phyloP scores from a whole-genome alignment of 441 rosid genomes.

The Omphalea diandra region DNA sequence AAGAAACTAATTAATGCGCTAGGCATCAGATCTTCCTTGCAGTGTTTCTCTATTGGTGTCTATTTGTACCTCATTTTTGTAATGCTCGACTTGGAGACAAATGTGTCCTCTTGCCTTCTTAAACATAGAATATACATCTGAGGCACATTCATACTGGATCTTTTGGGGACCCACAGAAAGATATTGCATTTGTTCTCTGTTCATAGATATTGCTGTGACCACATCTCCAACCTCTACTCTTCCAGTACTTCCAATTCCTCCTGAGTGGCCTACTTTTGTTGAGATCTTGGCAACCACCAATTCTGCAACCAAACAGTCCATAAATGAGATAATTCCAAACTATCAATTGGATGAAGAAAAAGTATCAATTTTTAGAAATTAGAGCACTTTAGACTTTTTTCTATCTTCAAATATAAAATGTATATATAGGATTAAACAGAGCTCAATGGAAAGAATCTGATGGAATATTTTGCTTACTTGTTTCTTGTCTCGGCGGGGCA shows the following conservation, averaged over 20 bases:
- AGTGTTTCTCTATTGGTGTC: not conserved
- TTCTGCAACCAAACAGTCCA: conserved; percentile 22
- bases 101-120: conserved; percentile 23
- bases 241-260: conserved; percentile 29
- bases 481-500: conserved; percentile 24
- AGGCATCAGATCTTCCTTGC: not conserved
- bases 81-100: conserved; percentile 23
- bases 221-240: conserved; percentile 31
- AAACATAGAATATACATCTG: conserved; percentile 19
- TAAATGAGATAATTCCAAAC: not conserved
- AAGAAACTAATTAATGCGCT: not conserved
- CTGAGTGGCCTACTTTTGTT: conserved; percentile 26
- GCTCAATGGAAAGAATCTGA: not conserved
- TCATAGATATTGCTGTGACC: conserved; percentile 29
- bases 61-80: conserved; percentile 19
- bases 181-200: conserved; percentile 29
- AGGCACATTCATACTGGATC: conserved; percentile 24
- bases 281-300: conserved; percentile 28
- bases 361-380: not conserved
- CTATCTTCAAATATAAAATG: not conserved
- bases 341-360: not conserved
- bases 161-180: conserved; percentile 29
- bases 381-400: not conserved
- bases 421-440: not conserved
- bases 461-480: conserved; percentile 19